Evolutionary conservation across 371 early-diverging fungal species (phyloP).

Genomic region (Mortierella sp.): DNA sequence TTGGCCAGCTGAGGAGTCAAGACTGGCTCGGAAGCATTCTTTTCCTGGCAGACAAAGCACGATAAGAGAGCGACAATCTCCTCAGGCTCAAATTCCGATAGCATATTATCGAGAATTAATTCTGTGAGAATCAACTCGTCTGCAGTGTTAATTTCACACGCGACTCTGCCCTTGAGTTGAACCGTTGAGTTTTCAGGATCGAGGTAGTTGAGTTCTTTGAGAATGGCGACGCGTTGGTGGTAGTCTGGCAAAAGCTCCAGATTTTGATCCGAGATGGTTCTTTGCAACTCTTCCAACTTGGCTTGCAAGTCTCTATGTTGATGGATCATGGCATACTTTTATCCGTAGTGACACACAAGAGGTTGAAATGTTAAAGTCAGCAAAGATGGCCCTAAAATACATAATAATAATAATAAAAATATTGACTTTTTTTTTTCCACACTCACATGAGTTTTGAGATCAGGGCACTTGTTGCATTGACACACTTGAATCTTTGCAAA

Average conservation of each 20-base stretch:
- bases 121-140: constrained; percentile 98
- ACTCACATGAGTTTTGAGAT: constrained; percentile 81
- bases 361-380: too few relatives aligned
- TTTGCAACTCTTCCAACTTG: constrained; percentile 80
- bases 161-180: constrained; percentile 99
- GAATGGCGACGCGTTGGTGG: constrained; percentile 86
- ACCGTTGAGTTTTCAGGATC: constrained; percentile 86
- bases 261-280: constrained; percentile 90
- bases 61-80: constrained; percentile 97
- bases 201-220: constrained; percentile 82
- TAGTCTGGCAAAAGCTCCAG: constrained; percentile 94
- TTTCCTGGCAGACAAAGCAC: constrained; percentile 97
- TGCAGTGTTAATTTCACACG: constrained; percentile 97
- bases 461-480: constrained; percentile 89
- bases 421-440: neutral
- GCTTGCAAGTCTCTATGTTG: constrained; percentile 73
- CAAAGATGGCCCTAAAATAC: too few relatives aligned
- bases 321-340: constrained; percentile 79
- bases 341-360: too few relatives aligned
- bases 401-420: neutral
- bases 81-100: constrained; percentile 89
- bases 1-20: constrained; percentile 52
- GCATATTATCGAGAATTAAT: constrained; percentile 96
- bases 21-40: constrained; percentile 57
- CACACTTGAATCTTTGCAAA: constrained; percentile 64